phyloP scores from a whole-genome alignment of 495 filamentous ascomycete genomes.

The Trichoderma virens region DNA sequence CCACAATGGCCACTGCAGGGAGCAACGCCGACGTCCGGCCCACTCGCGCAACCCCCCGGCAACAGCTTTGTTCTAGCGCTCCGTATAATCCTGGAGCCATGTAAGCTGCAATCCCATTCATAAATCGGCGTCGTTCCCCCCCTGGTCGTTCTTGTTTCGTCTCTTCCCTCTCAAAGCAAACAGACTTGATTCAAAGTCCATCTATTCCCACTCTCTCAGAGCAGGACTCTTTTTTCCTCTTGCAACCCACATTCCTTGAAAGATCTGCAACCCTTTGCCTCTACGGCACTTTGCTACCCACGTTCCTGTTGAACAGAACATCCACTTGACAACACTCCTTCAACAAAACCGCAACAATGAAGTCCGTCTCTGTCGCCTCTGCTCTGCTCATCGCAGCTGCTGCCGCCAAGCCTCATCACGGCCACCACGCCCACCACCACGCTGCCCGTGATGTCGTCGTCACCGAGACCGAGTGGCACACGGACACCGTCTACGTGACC shows the following conservation, averaged over 20 bases:
- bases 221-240: constrained; percentile 9
- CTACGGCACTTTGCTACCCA: constrained; percentile 5
- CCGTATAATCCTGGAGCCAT: constrained; percentile 2
- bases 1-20: not conserved
- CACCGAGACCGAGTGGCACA: constrained; percentile 41
- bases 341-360: constrained; percentile 32
- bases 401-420: constrained; percentile 38
- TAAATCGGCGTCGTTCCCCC: not conserved
- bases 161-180: not conserved
- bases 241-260: constrained; percentile 7
- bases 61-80: not conserved
- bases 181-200: not conserved
- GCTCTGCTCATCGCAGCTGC: constrained; percentile 36
- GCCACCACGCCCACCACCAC: constrained; percentile 23
- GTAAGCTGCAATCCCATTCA: not conserved
- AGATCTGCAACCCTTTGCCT: not conserved
- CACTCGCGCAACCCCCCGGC: not conserved
- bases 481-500: constrained; percentile 40
- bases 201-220: constrained; percentile 5
- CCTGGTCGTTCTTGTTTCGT: constrained; percentile 17
- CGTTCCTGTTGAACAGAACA: constrained; percentile 6
- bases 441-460: constrained; percentile 33
- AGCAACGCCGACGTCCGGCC: no score
- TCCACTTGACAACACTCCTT: not conserved
- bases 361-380: constrained; percentile 32